Evolutionary conservation across 768 basidiomycete genomes (phyloP).

Genomic region (Erythrobasidium yunnanense): DNA sequence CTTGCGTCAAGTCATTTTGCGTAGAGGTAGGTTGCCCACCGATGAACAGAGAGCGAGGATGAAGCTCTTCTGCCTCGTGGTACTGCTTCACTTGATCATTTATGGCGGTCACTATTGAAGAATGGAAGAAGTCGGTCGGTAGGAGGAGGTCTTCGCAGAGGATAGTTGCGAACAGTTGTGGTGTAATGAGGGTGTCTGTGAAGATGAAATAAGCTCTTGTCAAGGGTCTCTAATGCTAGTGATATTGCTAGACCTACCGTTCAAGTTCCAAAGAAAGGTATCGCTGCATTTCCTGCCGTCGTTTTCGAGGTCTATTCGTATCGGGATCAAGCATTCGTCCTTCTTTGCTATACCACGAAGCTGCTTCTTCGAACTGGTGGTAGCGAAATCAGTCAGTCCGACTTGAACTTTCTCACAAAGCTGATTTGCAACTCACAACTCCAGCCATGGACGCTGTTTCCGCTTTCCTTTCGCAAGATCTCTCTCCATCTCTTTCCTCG

Average conservation of each 20-base stretch:
- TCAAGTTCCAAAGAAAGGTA: constrained; percentile 93
- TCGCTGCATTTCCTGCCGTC: constrained; percentile 89
- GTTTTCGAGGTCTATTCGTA: constrained; percentile 91
- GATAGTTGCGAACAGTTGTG: constrained; percentile 78
- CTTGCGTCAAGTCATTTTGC: too few species aligned
- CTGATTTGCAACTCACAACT: constrained; percentile 3
- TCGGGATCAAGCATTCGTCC: constrained; percentile 73
- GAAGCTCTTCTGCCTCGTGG: constrained; percentile 22
- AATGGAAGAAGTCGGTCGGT: constrained; percentile 59
- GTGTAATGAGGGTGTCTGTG: constrained; percentile 75
- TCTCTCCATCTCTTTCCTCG: constrained; percentile 14
- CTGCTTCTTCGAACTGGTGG: constrained; percentile 37
- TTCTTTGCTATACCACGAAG: constrained; percentile 41
- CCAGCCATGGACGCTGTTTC: neutral
- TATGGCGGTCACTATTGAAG: constrained; percentile 53
- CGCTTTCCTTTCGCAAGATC: neutral
- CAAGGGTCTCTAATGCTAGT: too few species aligned
- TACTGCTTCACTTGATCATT: constrained; percentile 60
- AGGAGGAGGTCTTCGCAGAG: constrained; percentile 84
- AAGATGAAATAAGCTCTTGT: neutral
- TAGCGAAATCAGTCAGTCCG: neutral
- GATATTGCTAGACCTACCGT: too few species aligned
- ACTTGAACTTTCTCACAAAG: too few species aligned
- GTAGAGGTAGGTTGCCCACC: too few species aligned
- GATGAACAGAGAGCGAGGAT: constrained; percentile 15